Conservation (phyloP, 2,329 filamentous ascomycete species). For the Pyrenochaeta sp. region DNA sequence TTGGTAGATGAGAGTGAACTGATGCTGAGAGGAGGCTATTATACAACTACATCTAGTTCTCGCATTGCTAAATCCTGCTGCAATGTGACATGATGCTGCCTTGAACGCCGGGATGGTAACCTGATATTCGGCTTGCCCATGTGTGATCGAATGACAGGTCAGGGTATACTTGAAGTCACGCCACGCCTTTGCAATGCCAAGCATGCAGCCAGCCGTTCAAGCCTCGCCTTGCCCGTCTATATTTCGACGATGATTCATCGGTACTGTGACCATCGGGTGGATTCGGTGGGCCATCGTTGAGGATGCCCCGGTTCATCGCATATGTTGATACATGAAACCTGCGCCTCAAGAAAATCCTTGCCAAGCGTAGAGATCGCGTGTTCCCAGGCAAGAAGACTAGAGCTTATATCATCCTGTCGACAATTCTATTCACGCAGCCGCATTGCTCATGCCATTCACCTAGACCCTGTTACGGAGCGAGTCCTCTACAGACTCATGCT, state of each 20-base stretch:
- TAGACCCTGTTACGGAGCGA: constrained; percentile 30
- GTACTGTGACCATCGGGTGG: constrained; percentile 2
- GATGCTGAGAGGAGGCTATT: constrained; percentile 25
- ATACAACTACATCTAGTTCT: constrained; percentile 19
- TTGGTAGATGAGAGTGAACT: not conserved
- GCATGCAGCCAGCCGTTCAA: constrained; percentile 7
- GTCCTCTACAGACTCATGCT: constrained; percentile 48
- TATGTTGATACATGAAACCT: not conserved
- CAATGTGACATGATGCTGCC: constrained; percentile 16
- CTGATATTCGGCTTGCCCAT: constrained; percentile 11
- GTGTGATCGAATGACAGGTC: constrained; percentile 2
- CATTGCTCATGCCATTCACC: not conserved
- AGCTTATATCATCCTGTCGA: not conserved
- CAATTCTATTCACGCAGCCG: not conserved
- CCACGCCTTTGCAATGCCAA: constrained; percentile 18
- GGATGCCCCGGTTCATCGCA: not conserved
- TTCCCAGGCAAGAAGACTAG: not conserved
- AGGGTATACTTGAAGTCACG: constrained; percentile 10
- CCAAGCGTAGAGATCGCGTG: not conserved
- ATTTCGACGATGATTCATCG: not conserved
- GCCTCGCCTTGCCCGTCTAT: not conserved
- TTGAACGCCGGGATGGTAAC: not conserved
- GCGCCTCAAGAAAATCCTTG: not conserved
- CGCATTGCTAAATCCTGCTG: not conserved
- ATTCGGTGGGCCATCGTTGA: constrained; percentile 3